These are phyloP conservation scores for Metschnikowia gelsemii DNA, from an alignment of 805 yeast genomes.

Conservation along the genomic window DNA sequence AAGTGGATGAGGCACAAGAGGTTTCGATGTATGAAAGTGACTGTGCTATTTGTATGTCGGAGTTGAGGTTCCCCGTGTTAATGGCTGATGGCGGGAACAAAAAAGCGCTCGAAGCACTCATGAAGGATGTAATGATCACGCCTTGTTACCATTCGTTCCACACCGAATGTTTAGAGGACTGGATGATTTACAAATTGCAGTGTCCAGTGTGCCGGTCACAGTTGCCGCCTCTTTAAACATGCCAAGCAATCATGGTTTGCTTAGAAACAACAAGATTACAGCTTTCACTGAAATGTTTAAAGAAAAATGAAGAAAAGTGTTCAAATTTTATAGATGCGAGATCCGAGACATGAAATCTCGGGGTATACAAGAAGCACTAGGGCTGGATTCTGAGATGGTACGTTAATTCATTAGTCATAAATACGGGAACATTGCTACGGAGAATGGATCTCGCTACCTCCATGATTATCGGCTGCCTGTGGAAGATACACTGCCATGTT, in stretches of 20 bases:
- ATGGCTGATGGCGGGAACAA: conserved; percentile 9
- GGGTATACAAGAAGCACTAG: background rate
- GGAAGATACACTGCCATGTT: conserved; percentile 6
- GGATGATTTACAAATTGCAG: conserved; percentile 92
- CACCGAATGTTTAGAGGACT: conserved; percentile 79
- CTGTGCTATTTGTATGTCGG: conserved; percentile 85
- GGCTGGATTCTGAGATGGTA: background rate
- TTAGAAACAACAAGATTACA: too few relatives aligned
- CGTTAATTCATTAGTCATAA: conserved; percentile 12
- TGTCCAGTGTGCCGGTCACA: conserved; percentile 91
- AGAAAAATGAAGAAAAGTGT: too few relatives aligned
- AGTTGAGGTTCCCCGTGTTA: conserved; percentile 17
- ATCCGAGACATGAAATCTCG: too few relatives aligned
- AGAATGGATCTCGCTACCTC: too few relatives aligned
- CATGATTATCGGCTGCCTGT: conserved; percentile 1
- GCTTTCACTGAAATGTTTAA: background rate
- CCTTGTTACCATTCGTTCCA: conserved; percentile 93
- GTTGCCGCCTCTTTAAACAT: conserved; percentile 65
- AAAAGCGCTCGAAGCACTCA: conserved; percentile 12
- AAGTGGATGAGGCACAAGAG: conserved; percentile 28
- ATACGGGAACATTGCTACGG: background rate
- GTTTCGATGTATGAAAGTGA: conserved; percentile 51
- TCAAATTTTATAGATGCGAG: background rate
- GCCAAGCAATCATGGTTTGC: background rate
- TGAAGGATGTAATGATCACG: conserved; percentile 69